These are phyloP conservation scores for Cyclotella baltica DNA, from an alignment of 108 stramenopile genomes.

Conservation along the genomic window DNA sequence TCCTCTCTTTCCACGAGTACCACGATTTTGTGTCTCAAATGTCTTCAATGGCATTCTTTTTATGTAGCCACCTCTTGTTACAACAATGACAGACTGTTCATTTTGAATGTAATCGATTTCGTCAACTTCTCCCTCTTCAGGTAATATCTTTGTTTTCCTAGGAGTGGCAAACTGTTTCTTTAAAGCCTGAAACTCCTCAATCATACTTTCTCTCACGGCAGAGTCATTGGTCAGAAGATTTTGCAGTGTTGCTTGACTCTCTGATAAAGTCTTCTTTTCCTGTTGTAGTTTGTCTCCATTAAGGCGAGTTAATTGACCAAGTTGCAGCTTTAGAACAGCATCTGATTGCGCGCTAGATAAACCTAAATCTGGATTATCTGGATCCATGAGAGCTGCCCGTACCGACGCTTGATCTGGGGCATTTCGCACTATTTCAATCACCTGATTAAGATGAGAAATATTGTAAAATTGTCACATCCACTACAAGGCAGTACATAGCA, in stretches of 20 bases:
- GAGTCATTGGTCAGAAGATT: constrained; percentile 72
- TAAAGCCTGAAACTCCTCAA: constrained; percentile 76
- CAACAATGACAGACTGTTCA: constrained; percentile 89
- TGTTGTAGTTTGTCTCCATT: constrained; percentile 85
- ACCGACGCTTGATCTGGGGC: constrained; percentile 79
- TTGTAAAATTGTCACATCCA: not conserved
- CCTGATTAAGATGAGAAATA: constrained; percentile 16
- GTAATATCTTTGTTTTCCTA: constrained; percentile 79
- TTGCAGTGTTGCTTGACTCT: constrained; percentile 50
- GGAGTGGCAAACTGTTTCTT: constrained; percentile 83
- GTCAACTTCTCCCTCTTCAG: constrained; percentile 77
- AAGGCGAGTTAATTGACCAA: constrained; percentile 91
- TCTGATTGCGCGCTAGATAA: constrained; percentile 88
- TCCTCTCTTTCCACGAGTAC: constrained; percentile 85
- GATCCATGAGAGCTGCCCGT: constrained; percentile 67
- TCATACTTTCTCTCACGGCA: constrained; percentile 85
- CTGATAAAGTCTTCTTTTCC: constrained; percentile 74
- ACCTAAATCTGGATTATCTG: constrained; percentile 42
- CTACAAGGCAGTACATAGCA: not conserved
- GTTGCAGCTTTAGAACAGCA: constrained; percentile 88
- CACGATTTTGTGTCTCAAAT: constrained; percentile 91
- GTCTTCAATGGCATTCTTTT: constrained; percentile 95
- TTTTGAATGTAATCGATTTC: constrained; percentile 92
- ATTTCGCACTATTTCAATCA: constrained; percentile 85
- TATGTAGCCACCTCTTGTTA: constrained; percentile 94